phyloP scores from a whole-genome alignment of 225 moss, liverwort and hornwort species.

The Bryum argenteum region DNA sequence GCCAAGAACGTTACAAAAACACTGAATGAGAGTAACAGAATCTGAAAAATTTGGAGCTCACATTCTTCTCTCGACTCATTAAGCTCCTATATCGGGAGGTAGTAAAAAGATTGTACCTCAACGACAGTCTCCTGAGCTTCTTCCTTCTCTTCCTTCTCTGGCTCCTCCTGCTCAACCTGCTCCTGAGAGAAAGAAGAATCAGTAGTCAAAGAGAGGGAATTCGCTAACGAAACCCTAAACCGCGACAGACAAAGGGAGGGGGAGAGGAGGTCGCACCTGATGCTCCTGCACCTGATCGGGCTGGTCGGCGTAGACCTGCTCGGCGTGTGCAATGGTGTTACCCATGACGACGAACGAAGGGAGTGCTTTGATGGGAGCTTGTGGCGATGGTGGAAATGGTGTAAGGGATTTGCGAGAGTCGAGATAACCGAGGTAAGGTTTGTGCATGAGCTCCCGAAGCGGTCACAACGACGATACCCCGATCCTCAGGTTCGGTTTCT shows the following conservation, averaged over 20 bases:
- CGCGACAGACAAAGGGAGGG: background rate
- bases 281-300: slow-evolving; percentile 33
- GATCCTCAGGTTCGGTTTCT: slow-evolving; percentile 21
- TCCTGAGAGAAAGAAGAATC: background rate
- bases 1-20: slow-evolving; percentile 5
- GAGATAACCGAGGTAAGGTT: background rate
- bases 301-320: slow-evolving; percentile 47
- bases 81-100: background rate
- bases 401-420: background rate
- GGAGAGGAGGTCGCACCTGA: slow-evolving; percentile 23
- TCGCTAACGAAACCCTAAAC: slow-evolving; percentile 36
- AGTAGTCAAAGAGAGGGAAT: background rate
- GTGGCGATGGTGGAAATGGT: slow-evolving; percentile 24
- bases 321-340: slow-evolving; percentile 46
- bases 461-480: background rate
- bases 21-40: background rate
- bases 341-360: slow-evolving; percentile 35
- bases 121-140: slow-evolving; percentile 28
- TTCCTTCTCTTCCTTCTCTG: slow-evolving; percentile 18
- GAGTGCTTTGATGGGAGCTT: background rate
- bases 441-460: background rate
- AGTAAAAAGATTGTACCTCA: slow-evolving; percentile 6
- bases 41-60: background rate
- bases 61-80: background rate
- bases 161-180: slow-evolving; percentile 33